Conservation (phyloP, 2,329 filamentous ascomycete genomes). For the Trichoderma afroharzianum region DNA sequence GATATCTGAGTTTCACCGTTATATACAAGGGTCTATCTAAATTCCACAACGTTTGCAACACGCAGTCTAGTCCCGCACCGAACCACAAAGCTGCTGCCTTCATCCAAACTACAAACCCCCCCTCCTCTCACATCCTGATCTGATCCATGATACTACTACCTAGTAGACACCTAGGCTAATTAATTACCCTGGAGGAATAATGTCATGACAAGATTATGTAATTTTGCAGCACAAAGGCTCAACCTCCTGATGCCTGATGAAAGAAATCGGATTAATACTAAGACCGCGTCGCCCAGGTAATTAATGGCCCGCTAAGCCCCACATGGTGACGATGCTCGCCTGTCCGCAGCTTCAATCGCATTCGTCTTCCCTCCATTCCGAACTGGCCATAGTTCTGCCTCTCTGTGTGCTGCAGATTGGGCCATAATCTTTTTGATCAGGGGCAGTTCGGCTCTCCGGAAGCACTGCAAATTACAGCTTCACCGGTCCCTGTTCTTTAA, state of each 20-base stretch:
- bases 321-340: conserved; percentile 16
- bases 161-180: background rate
- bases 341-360: conserved; percentile 1
- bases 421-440: background rate
- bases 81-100: background rate
- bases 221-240: background rate
- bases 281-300: conserved; percentile 5
- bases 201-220: background rate
- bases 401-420: background rate
- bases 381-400: conserved; percentile 17
- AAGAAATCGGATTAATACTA: conserved; percentile 14
- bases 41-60: background rate
- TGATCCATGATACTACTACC: background rate
- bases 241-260: background rate
- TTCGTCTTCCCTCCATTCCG: conserved; percentile 4
- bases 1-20: too few species aligned
- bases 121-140: background rate
- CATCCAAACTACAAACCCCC: background rate
- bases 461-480: background rate
- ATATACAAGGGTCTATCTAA: background rate
- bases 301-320: conserved; percentile 16
- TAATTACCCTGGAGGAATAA: background rate
- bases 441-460: background rate
- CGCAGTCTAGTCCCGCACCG: background rate
- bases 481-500: background rate